Evolutionary conservation across 176 grass and related monocot genomes (phyloP).

Genomic region (Oropetium thomaeum): DNA sequence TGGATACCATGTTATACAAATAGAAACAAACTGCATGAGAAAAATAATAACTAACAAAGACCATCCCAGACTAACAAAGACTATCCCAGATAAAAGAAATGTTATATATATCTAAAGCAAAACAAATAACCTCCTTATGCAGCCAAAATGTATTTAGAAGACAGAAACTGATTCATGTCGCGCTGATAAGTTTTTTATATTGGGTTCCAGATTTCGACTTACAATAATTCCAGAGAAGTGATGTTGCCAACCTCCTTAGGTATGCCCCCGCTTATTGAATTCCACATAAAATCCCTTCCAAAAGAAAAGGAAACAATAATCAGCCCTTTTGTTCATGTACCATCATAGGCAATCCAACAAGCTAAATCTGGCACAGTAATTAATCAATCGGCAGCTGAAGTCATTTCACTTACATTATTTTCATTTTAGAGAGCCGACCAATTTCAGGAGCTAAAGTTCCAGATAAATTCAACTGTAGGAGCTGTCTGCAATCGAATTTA

Average conservation of each 20-base stretch:
- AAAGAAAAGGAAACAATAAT: conserved; percentile 10
- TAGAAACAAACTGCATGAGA: background rate
- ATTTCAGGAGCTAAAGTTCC: conserved; percentile 84
- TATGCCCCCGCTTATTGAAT: conserved; percentile 53
- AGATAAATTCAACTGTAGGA: conserved; percentile 63
- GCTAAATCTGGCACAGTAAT: background rate
- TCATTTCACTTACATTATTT: conserved; percentile 70
- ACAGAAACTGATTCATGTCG: background rate
- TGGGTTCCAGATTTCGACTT: conserved; percentile 30
- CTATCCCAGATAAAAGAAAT: background rate
- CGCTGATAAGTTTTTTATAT: background rate
- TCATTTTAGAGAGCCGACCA: conserved; percentile 67
- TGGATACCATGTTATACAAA: background rate
- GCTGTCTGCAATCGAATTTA: conserved; percentile 63
- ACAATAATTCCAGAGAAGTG: conserved; percentile 67
- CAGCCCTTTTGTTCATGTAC: background rate
- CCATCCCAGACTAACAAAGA: background rate
- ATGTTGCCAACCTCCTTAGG: conserved; percentile 69
- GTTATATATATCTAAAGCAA: background rate
- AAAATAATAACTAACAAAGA: background rate
- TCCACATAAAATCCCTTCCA: conserved; percentile 91
- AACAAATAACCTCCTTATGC: background rate
- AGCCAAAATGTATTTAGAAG: conserved; percentile 9
- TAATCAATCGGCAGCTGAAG: conserved; percentile 4
- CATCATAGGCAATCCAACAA: conserved; percentile 1